Evolutionary conservation across 768 basidiomycete genomes (phyloP), one percentile per base, ranked within the genome.

Genomic region (Rhizopogon vulgaris): DNA sequence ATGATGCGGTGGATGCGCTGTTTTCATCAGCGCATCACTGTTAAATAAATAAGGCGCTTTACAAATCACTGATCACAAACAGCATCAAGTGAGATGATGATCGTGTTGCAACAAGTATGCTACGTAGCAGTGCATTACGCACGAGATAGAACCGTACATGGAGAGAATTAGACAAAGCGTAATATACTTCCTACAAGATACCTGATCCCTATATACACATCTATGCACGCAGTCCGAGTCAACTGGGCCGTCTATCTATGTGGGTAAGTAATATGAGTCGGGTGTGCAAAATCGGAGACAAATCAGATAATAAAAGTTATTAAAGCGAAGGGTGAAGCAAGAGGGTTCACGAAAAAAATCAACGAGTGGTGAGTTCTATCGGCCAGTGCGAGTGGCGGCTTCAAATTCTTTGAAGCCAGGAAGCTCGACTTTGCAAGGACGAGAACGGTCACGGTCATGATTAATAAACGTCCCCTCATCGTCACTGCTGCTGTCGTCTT

Each of bases 321-420:
- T 25, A 27, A 18, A 45, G 27, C 30, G n/a, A 38, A 17, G 8
- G 24, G 32, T 25, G 37, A 25, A 9, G 30, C 15, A 37, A 32
- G n/a, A 30, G 6, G 41, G 17, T 22, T 17, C 27, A 18, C 39
- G 8, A 42, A 51, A 34, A n/a, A 10, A 24, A 46, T 10, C 28
- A 32, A 28, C 9, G 12, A 48, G n/a, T 2, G 28, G 24, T 12
- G 12, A 42, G 67, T 47, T 18, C 14, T 22, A 68, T 41, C 61
- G 58, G 32, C 47, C 7, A 34, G 42, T 34, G 6, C 62, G 58
- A 36, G 64, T 56, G 40, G 80, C 82, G 51, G 82, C 81, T 60
- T 82, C 82, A 54, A 85, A 80, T 69, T 79, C 74, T 58, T 77
- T 79, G 64, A 85, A 85, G 11, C 79, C 75, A 2, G 83, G 83